Conservation (phyloP, 306 rosid genomes). For the Sicyos edulis region DNA sequence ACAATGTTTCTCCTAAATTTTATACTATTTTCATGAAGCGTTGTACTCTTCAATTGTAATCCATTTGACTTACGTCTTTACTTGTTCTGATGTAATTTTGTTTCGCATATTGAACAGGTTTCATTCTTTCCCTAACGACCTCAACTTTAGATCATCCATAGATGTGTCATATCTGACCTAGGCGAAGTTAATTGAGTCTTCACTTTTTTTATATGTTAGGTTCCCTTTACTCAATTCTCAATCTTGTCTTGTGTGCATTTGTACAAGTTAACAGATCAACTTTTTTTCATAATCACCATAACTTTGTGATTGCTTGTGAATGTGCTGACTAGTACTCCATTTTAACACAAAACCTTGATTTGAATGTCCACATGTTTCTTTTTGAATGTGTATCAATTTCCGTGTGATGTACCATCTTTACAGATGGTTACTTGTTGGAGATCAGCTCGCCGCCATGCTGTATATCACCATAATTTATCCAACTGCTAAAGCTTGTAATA, state of each 20-base stretch:
- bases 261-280: background rate
- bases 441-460: background rate
- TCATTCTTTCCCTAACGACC: background rate
- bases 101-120: background rate
- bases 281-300: background rate
- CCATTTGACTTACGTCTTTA: background rate
- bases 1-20: background rate
- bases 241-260: background rate
- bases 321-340: background rate
- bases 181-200: background rate
- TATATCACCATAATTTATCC: background rate
- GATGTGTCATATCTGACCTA: background rate
- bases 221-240: background rate
- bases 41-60: background rate
- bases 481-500: slow-evolving; percentile 5
- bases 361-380: background rate
- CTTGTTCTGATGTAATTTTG: background rate
- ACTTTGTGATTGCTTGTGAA: background rate
- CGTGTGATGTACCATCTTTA: background rate
- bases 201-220: background rate
- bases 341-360: background rate
- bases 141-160: background rate
- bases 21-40: background rate
- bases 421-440: background rate
- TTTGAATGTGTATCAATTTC: background rate